These are phyloP conservation scores for Daldinia sp. DNA, from an alignment of 2,329 filamentous ascomycete genomes.

Conservation along the genomic window DNA sequence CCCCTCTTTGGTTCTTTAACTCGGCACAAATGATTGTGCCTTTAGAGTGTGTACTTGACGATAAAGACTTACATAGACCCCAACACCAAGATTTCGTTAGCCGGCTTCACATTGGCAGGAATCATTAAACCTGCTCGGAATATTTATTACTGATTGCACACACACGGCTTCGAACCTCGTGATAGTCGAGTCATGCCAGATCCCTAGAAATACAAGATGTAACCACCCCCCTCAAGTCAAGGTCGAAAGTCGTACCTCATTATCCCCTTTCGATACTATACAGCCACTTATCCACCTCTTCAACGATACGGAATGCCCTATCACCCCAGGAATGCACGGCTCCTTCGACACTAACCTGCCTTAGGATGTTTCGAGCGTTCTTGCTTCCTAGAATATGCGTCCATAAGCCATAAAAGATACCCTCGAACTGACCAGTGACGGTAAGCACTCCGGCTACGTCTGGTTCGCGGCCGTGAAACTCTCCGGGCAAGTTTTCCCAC, in stretches of 20 bases:
- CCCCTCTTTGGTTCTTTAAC: too few relatives aligned
- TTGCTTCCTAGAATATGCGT: conserved; percentile 20
- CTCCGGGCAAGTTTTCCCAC: conserved; percentile 30
- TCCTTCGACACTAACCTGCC: conserved; percentile 24
- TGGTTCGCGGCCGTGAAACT: conserved; percentile 31
- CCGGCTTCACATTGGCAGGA: too few relatives aligned
- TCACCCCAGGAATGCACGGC: conserved; percentile 29
- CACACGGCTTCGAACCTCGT: too few relatives aligned
- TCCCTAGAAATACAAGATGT: neutral
- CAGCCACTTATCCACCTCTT: conserved; percentile 35
- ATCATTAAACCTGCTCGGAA: too few relatives aligned
- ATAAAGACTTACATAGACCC: too few relatives aligned
- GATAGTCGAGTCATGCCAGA: too few relatives aligned
- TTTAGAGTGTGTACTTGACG: too few relatives aligned
- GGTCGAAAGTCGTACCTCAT: neutral
- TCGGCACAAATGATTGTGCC: too few relatives aligned
- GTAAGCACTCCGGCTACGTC: conserved; percentile 30
- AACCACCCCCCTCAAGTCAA: neutral
- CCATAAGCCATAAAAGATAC: conserved; percentile 27
- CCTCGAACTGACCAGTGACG: conserved; percentile 24
- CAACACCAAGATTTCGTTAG: too few relatives aligned
- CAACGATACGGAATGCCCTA: conserved; percentile 27
- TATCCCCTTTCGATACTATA: neutral
- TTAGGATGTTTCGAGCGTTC: conserved; percentile 23
- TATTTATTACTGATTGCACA: too few relatives aligned